A percentile compares a stretch with the other conserved stretches of the same genome.
These are phyloP conservation scores for Kwoniella dejecticola DNA, from an alignment of 768 basidiomycete genomes.

Conservation along the genomic window DNA sequence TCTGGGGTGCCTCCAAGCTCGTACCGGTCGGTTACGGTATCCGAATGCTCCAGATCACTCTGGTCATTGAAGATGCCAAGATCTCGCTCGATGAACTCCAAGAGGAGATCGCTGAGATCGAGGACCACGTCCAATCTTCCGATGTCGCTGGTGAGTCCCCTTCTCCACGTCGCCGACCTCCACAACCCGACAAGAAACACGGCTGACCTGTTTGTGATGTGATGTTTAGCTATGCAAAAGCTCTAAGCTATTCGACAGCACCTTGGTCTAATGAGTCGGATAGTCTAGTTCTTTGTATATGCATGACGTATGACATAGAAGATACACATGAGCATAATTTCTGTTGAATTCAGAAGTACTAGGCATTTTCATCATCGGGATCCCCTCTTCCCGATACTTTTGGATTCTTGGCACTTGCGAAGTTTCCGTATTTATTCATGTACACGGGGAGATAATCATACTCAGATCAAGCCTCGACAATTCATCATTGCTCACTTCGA, in stretches of 20 bases:
- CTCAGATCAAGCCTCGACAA: too few relatives aligned
- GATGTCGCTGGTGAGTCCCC: slow-evolving; percentile 67
- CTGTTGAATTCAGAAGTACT: too few relatives aligned
- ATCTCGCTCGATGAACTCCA: slow-evolving; percentile 91
- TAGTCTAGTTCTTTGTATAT: not conserved
- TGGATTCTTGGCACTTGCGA: too few relatives aligned
- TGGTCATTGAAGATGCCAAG: slow-evolving; percentile 85
- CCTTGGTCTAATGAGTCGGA: not conserved
- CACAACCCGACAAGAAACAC: too few relatives aligned
- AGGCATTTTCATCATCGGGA: too few relatives aligned
- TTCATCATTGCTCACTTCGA: too few relatives aligned
- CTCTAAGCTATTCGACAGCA: slow-evolving; percentile 35
- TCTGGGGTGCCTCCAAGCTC: slow-evolving; percentile 93
- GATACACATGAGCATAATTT: too few relatives aligned
- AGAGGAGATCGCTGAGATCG: slow-evolving; percentile 73
- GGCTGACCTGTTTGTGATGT: slow-evolving; percentile 15
- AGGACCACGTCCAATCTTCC: slow-evolving; percentile 71
- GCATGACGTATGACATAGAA: slow-evolving; percentile 9
- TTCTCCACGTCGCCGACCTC: not conserved
- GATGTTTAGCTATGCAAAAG: slow-evolving; percentile 47
- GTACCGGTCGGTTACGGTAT: slow-evolving; percentile 88
- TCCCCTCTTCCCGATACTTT: too few relatives aligned
- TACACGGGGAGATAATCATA: too few relatives aligned
- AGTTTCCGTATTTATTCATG: too few relatives aligned
- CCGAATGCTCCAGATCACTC: slow-evolving; percentile 78